A percentile compares a stretch with the other conserved stretches of the same genome.
Evolutionary conservation across 768 basidiomycete species (phyloP).

Genomic region (Infundibulicybe gibba): DNA sequence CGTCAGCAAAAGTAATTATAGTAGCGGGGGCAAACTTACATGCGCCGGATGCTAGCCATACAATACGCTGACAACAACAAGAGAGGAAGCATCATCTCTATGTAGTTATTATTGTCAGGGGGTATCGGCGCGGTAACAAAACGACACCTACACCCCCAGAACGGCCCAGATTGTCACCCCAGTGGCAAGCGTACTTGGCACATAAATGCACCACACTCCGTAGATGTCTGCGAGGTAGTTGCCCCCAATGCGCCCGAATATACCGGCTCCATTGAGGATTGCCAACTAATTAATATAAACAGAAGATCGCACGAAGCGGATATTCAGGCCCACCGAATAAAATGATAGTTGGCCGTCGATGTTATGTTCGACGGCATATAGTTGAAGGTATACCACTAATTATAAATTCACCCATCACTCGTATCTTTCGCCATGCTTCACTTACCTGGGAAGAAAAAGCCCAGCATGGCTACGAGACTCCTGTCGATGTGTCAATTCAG

Average conservation of each 20-base stretch:
- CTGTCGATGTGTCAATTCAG: not conserved
- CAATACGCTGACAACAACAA: slow-evolving; percentile 36
- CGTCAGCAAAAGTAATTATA: not conserved
- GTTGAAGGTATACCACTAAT: slow-evolving; percentile 8
- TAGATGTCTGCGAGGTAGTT: slow-evolving; percentile 23
- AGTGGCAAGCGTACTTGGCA: slow-evolving; percentile 27
- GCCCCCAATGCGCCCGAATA: slow-evolving; percentile 29
- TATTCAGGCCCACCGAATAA: slow-evolving; percentile 11
- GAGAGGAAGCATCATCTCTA: slow-evolving; percentile 28
- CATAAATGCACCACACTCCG: slow-evolving; percentile 30
- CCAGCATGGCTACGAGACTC: slow-evolving; percentile 6
- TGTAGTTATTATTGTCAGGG: not conserved
- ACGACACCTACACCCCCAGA: slow-evolving; percentile 26
- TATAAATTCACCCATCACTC: not conserved
- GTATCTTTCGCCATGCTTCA: slow-evolving; percentile 1
- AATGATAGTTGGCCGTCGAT: slow-evolving; percentile 9
- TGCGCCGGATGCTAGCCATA: slow-evolving; percentile 47
- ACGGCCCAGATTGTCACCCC: slow-evolving; percentile 36
- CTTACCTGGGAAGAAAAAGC: slow-evolving; percentile 9
- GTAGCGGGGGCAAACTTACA: slow-evolving; percentile 23
- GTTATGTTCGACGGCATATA: slow-evolving; percentile 17
- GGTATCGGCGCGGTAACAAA: not conserved
- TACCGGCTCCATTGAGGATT: slow-evolving; percentile 28
- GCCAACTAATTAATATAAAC: slow-evolving; percentile 21
- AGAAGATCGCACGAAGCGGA: not conserved